These are phyloP conservation scores for Diaporthe australafricana DNA, from an alignment of 2,329 filamentous ascomycete genomes.

Conservation along the genomic window DNA sequence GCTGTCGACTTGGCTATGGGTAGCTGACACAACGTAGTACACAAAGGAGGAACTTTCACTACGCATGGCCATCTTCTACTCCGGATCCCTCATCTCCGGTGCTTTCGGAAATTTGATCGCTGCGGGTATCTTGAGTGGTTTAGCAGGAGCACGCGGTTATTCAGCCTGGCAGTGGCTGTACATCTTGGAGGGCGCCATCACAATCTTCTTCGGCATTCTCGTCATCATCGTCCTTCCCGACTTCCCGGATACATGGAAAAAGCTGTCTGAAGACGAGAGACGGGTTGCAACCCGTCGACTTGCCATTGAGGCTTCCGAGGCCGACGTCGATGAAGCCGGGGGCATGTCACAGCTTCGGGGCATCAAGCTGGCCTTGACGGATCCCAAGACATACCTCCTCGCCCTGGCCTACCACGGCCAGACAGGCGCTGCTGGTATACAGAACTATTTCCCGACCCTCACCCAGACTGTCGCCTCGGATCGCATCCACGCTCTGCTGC, in stretches of 20 bases:
- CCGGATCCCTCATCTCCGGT: conserved; percentile 31
- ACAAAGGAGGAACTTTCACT: conserved; percentile 34
- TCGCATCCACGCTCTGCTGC: conserved; percentile 42
- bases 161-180: conserved; percentile 36
- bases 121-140: conserved; percentile 31
- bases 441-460: conserved; percentile 44
- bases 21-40: conserved; percentile 11
- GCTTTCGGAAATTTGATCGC: conserved; percentile 37
- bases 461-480: conserved; percentile 42
- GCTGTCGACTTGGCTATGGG: too few species aligned
- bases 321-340: conserved; percentile 30
- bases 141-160: conserved; percentile 30
- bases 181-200: conserved; percentile 36
- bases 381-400: conserved; percentile 37
- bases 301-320: conserved; percentile 35
- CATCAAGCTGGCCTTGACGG: conserved; percentile 35
- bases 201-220: conserved; percentile 31
- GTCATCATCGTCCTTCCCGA: conserved; percentile 34
- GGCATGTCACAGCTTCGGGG: conserved; percentile 36
- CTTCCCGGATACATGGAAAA: conserved; percentile 36
- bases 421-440: conserved; percentile 34
- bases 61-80: conserved; percentile 38
- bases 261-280: conserved; percentile 33
- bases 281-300: conserved; percentile 33
- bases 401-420: conserved; percentile 36